A percentile compares a stretch with the other conserved stretches of the same genome.
These are phyloP conservation scores for Lizonia empirigonia DNA, from an alignment of 2,329 filamentous ascomycete genomes.

Conservation along the genomic window DNA sequence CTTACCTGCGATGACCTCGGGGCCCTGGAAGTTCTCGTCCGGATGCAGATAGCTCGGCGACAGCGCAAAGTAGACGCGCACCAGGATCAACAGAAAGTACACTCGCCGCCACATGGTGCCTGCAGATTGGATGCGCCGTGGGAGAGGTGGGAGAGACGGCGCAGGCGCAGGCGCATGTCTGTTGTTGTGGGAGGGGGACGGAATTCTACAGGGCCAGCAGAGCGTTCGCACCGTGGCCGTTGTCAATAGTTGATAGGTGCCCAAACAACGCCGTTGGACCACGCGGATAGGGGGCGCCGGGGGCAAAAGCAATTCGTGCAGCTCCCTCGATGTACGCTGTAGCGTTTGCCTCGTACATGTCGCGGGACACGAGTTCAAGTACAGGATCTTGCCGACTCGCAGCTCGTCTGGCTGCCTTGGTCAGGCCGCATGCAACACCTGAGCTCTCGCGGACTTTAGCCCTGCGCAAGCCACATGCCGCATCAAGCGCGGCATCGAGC, in stretches of 20 bases:
- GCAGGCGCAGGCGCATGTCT: conserved; percentile 45
- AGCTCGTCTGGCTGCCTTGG: conserved; percentile 14
- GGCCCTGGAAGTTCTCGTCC: conserved; percentile 98
- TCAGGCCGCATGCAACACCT: conserved; percentile 13
- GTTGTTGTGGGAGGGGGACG: conserved; percentile 23
- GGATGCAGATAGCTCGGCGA: conserved; percentile 96
- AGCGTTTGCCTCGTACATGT: background rate
- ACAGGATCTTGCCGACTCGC: background rate
- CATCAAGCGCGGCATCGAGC: conserved; percentile 16
- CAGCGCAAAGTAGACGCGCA: conserved; percentile 92
- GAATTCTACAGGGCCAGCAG: conserved; percentile 28
- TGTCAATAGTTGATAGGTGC: conserved; percentile 14
- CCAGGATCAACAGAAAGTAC: conserved; percentile 81
- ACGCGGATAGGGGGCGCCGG: conserved; percentile 5
- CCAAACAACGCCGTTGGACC: conserved; percentile 15
- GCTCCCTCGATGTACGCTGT: background rate
- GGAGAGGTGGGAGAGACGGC: conserved; percentile 21
- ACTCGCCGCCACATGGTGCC: conserved; percentile 83
- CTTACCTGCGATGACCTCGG: conserved; percentile 91
- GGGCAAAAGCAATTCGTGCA: background rate
- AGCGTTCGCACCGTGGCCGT: conserved; percentile 22
- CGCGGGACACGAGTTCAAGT: conserved; percentile 8
- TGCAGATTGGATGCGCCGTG: conserved; percentile 25
- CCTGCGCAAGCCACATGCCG: conserved; percentile 2
- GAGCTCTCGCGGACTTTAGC: conserved; percentile 5